phyloP scores from a whole-genome alignment of 2,329 filamentous ascomycete genomes.

The Penicillium sp. region DNA sequence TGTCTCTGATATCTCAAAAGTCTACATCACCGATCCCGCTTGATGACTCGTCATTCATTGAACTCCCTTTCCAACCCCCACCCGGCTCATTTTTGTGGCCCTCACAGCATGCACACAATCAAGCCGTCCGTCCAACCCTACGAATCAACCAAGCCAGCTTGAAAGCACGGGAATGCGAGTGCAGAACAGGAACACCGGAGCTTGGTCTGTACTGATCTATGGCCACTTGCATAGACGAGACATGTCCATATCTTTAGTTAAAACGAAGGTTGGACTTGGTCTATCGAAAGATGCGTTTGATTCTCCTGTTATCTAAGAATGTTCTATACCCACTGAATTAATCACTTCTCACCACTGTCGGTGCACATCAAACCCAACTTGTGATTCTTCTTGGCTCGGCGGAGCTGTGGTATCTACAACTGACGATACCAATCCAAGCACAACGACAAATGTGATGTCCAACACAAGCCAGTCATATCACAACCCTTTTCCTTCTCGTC shows the following conservation, averaged over 20 bases:
- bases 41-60: neutral
- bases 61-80: neutral
- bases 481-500: too few species aligned
- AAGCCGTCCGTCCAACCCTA: neutral
- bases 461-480: too few species aligned
- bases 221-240: neutral
- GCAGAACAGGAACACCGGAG: neutral
- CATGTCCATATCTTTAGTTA: conserved; percentile 9
- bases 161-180: too few species aligned
- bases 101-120: neutral
- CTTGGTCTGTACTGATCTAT: neutral
- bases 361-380: neutral
- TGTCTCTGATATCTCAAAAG: neutral
- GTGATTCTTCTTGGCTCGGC: neutral
- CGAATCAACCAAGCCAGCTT: neutral
- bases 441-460: too few species aligned
- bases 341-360: neutral
- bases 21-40: neutral
- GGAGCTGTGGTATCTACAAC: too few species aligned
- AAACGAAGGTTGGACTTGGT: neutral
- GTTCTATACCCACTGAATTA: conserved; percentile 26
- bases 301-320: conserved; percentile 9
- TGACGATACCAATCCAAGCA: too few species aligned
- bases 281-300: conserved; percentile 4
- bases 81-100: conserved; percentile 5